Evolutionary conservation across 1,284 basidiomycete genomes (phyloP).

Genomic region (Ganoderma lucidum): DNA sequence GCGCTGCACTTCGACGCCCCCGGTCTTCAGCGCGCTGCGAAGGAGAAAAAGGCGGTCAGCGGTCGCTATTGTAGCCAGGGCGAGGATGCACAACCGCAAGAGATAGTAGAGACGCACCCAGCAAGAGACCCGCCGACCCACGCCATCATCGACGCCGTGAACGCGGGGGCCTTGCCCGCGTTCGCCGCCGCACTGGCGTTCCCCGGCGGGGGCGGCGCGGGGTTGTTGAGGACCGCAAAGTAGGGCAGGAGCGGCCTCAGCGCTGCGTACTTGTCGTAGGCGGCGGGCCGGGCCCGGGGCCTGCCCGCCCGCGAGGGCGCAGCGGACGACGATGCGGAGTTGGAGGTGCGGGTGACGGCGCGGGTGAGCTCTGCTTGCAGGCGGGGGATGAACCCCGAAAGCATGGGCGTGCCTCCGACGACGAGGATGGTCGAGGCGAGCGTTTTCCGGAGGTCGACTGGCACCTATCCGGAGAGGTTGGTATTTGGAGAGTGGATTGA

Average conservation of each 20-base stretch:
- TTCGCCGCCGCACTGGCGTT: slow-evolving; percentile 48
- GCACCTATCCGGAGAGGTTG: slow-evolving; percentile 60
- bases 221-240: slow-evolving; percentile 87
- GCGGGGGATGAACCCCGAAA: slow-evolving; percentile 92
- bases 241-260: slow-evolving; percentile 74
- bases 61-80: not conserved
- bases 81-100: not conserved
- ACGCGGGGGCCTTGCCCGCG: slow-evolving; percentile 87
- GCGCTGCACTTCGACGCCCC: slow-evolving; percentile 80
- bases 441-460: slow-evolving; percentile 86
- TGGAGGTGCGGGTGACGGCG: slow-evolving; percentile 57
- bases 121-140: slow-evolving; percentile 96
- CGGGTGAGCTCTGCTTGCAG: slow-evolving; percentile 79
- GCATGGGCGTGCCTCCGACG: slow-evolving; percentile 88
- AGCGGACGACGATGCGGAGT: slow-evolving; percentile 41
- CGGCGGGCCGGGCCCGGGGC: slow-evolving; percentile 51
- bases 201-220: slow-evolving; percentile 57
- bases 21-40: slow-evolving; percentile 78
- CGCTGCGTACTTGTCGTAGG: slow-evolving; percentile 75
- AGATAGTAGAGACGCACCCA: slow-evolving; percentile 64
- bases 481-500: not conserved
- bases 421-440: slow-evolving; percentile 86
- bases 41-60: slow-evolving; percentile 14
- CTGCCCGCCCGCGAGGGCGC: slow-evolving; percentile 43
- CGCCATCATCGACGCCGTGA: slow-evolving; percentile 78